Base-by-base conservation (phyloP, 495 filamentous ascomycete genomes). In the Bombardia bombarda region DNA sequence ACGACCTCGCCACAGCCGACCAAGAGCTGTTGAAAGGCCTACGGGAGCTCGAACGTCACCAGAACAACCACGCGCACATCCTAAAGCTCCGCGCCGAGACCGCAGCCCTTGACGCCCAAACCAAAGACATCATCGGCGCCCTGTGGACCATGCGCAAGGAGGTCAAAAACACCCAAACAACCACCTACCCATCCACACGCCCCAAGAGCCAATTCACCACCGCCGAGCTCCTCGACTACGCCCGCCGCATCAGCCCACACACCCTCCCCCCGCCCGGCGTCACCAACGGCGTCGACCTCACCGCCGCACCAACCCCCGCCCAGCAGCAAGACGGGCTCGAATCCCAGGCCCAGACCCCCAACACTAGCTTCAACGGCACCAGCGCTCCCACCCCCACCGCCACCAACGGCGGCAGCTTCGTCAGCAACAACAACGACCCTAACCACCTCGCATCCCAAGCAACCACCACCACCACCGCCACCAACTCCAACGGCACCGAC, bases 171-270 rank as follows among this genome's bases (percentile, higher is more conserved):
- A 75, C 77, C 0, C 71, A 77, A 1, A 68, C 75, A 0, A 82
- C 76, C 1, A 54, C 52, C 12, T 70, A 74, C 51, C 65, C 76
- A 2, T 43, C 55, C 22, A 50, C 51, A 33, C 56, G 56, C 19
- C 51, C 56, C 1, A 57, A 52, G 50, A 58, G 66, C 50, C 48
- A 66, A 13, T 75, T 89, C 39, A 68, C 73, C 10, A 82, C 80
- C 42, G 67, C 68, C 34, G 82, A 88, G 40, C 73, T 90, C 1
- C 75, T 90, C 7, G 62, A 63, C 33, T 88, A 83, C 52, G 86
- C 86, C 7, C 75, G 78, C n/a, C 73, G 74, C 47, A 87, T 90
- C 46, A 79, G 75, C 42, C 78, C 75, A 55, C 86, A 77, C 47
- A 88, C 86, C 0, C 66, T 82, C 7, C 86, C 86, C 1, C 78